A percentile compares a stretch with the other conserved stretches of the same genome.
phyloP scores from a whole-genome alignment of 163 green algal genomes.

The Scenedesmus sp. region DNA sequence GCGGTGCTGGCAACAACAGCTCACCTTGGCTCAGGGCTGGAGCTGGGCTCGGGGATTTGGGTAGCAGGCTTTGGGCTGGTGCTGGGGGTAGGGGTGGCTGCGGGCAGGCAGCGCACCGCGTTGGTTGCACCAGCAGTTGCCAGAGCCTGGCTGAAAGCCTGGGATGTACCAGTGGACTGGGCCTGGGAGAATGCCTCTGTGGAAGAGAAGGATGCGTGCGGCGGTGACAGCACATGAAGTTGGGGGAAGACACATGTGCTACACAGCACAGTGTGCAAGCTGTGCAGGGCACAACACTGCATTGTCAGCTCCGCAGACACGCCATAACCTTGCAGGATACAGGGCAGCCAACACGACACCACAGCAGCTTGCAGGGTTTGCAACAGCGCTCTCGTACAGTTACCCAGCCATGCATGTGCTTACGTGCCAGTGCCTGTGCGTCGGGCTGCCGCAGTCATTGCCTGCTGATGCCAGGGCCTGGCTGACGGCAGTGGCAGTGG shows the following conservation, averaged over 20 bases:
- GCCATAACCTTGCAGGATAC: no score
- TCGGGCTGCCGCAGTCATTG: neutral
- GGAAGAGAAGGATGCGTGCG: neutral
- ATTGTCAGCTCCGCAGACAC: no score
- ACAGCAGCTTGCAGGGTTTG: no score
- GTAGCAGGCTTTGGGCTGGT: neutral
- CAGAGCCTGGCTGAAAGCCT: constrained; percentile 28
- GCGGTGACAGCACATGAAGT: no score
- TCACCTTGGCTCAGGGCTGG: neutral
- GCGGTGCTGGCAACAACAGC: neutral
- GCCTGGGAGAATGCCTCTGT: constrained; percentile 44
- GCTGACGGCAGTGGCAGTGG: constrained; percentile 8
- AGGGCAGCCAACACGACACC: no score
- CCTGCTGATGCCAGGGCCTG: constrained; percentile 32
- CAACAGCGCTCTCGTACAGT: no score
- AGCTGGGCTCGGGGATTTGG: neutral
- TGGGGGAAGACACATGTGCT: neutral
- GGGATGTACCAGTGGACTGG: neutral
- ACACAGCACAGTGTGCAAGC: no score
- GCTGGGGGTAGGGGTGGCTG: neutral
- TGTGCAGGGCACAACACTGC: no score
- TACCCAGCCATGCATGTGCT: neutral
- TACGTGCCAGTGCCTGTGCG: constrained; percentile 38
- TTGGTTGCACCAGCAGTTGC: neutral
- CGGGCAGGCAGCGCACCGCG: constrained; percentile 23